These are phyloP conservation scores for Ogataea siamensis DNA, from an alignment of 805 yeast species.

Conservation along the genomic window DNA sequence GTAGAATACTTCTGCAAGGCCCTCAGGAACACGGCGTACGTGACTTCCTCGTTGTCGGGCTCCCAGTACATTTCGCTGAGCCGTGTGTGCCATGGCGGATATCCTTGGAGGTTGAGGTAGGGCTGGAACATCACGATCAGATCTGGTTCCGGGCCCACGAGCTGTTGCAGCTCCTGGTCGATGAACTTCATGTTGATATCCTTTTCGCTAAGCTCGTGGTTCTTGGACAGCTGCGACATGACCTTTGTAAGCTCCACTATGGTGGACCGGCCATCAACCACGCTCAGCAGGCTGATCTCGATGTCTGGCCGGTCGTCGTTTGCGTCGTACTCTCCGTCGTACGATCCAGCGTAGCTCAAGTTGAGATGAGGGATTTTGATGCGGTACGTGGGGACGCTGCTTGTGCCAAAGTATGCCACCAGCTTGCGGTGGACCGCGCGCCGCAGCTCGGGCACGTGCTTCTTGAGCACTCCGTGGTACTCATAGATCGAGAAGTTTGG, in stretches of 20 bases:
- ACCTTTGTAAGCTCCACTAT: conserved; percentile 85
- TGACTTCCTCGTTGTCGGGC: conserved; percentile 76
- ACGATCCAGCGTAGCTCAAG: conserved; percentile 42
- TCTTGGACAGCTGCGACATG: conserved; percentile 69
- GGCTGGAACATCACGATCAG: conserved; percentile 82
- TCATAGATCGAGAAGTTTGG: conserved; percentile 74
- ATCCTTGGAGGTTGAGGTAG: conserved; percentile 84
- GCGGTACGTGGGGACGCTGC: conserved; percentile 58
- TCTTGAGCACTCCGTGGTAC: conserved; percentile 64
- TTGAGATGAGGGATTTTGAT: conserved; percentile 70
- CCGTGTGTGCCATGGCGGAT: conserved; percentile 97
- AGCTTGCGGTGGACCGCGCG: conserved; percentile 57
- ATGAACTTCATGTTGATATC: conserved; percentile 76
- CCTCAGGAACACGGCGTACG: conserved; percentile 78
- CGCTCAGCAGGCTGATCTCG: conserved; percentile 63
- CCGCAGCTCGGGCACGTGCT: conserved; percentile 53
- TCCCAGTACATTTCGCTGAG: conserved; percentile 90
- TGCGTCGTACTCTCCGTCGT: conserved; percentile 32
- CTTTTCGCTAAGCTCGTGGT: conserved; percentile 54
- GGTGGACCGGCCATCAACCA: conserved; percentile 84
- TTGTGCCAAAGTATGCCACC: conserved; percentile 70
- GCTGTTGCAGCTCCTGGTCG: conserved; percentile 66
- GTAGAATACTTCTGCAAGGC: conserved; percentile 73
- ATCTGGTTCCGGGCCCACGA: conserved; percentile 93
- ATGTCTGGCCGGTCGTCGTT: conserved; percentile 40